Base-by-base conservation (phyloP, 345 rosid species). In the Eucalyptus dawsonii region DNA sequence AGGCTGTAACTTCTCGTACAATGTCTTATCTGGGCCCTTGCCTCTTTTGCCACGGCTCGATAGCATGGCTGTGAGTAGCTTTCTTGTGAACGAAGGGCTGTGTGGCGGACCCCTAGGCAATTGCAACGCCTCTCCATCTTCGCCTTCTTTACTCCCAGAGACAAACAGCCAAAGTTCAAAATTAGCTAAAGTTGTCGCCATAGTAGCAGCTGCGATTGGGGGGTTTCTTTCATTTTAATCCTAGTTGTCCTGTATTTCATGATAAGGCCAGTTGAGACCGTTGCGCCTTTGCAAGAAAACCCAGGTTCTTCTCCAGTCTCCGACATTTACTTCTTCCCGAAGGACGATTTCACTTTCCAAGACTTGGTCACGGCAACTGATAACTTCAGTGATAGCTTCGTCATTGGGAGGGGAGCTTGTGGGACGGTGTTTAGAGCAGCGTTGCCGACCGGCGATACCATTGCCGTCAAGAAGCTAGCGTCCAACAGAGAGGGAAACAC, bases 381-480 rank as follows among this genome's bases (percentile, higher is more conserved):
- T 24, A 93, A 95, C 89, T 97, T 97, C 67, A 92, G 93, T 87
- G 99, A 96, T 47, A 92, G 97, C 91, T 97, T 94, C 44, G 89
- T 93, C 9, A 91, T 97, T 53, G 99, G 99, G 44, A 95, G 95
- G 89, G 99, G 99, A 91, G 99, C 97, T 87, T 96, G 98, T 81
- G 99, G 99, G 88, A 95, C 96, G 2, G 99, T 97, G 9, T 97
- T 96, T 88, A 95, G 94, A 88, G 99, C 99, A 9, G 94, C 92
- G 89, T 60, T 97, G 90, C 96, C 92, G 4, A 89, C 91, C 15
- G 98, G 98, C 40, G 92, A 90, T 49, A 92, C 91, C 14, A 91
- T 97, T 80, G 99, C 99, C 16, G 97, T 97, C 76, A 97, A 97
- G 95, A 97, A 94, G 92, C 91, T 97, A 50, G 93, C 96, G 49